Evolutionary conservation across 805 yeast genomes (phyloP), one percentile per base, ranked within the genome.

Genomic region (Barnettozyma pratensis): DNA sequence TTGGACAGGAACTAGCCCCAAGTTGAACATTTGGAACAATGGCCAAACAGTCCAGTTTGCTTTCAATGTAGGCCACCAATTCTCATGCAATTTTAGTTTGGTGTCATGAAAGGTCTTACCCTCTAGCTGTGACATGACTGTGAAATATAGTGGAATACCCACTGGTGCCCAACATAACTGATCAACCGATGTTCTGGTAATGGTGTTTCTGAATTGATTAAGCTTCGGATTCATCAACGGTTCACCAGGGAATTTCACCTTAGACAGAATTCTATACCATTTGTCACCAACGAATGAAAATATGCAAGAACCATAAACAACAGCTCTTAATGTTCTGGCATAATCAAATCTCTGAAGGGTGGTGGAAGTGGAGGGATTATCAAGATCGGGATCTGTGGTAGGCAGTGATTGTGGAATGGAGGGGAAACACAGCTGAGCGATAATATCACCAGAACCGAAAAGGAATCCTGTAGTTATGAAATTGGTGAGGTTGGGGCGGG

Each of bases 21-120:
- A 88, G 67, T 92, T 94, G 52, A 83, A 54, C 47, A 81, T 59
- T 67, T 94, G 98, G 53, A 94, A 86, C 0, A 79, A 66, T 0
- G 98, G 98, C 99, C 98, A 94, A 10, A 92, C 85, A 45, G 73
- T 61, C 91, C 96, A 89, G 64, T 90, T 91, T 14, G 86, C 74
- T 34, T 71, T 63, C 39, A 91, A 66, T 0, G 96, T 90, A 4
- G 76, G 73, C 82, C 81, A 68, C 79, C 80, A 80, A 50, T 82
- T 79, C 12, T 71, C 66, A 3, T 66, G 42, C 27, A 84, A 57
- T 53, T 77, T 82, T 5, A 54, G 42, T 45, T 63, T 60, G 12
- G 81, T 70, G 26, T 70, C 70, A 0, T 63, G 62, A 4, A 66
- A 37, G 0, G 76, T 60, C 42, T 74, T 69, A 11, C 76, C 74